Conservation (phyloP, 108 stramenopile genomes). For the Nitzschia palea region DNA sequence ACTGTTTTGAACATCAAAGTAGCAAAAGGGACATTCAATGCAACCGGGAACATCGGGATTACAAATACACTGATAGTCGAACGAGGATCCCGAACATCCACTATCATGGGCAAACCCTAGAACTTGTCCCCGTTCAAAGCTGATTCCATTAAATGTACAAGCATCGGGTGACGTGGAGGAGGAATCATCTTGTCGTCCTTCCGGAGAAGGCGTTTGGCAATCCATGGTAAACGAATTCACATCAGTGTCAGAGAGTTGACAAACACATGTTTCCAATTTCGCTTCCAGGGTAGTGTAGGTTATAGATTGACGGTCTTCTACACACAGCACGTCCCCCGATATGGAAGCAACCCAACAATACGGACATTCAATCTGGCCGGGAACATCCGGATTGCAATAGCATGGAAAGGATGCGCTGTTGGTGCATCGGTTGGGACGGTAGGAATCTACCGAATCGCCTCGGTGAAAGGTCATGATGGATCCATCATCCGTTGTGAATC, state of each 20-base stretch:
- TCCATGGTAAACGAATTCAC: background rate
- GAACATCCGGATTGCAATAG: constrained; percentile 28
- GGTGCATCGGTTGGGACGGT: background rate
- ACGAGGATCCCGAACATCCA: background rate
- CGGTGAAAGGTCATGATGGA: background rate
- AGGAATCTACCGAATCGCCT: constrained; percentile 12
- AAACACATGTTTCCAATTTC: background rate
- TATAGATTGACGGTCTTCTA: background rate
- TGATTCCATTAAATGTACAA: background rate
- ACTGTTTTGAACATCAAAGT: background rate
- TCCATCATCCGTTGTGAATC: constrained; percentile 3
- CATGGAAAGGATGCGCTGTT: constrained; percentile 19
- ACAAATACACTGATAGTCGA: constrained; percentile 15
- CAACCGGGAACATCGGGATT: constrained; percentile 25
- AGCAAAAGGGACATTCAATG: constrained; percentile 25
- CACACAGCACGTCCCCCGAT: background rate
- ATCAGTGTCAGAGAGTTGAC: background rate
- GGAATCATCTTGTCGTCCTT: background rate
- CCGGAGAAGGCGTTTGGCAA: background rate
- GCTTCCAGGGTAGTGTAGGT: background rate
- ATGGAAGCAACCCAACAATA: constrained; percentile 11
- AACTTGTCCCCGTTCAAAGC: constrained; percentile 7
- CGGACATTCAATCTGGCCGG: constrained; percentile 29
- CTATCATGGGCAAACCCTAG: background rate
- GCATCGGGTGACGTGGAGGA: background rate